Conservation (phyloP, 2,329 filamentous ascomycete genomes). For the Sclerotinia trifoliorum region DNA sequence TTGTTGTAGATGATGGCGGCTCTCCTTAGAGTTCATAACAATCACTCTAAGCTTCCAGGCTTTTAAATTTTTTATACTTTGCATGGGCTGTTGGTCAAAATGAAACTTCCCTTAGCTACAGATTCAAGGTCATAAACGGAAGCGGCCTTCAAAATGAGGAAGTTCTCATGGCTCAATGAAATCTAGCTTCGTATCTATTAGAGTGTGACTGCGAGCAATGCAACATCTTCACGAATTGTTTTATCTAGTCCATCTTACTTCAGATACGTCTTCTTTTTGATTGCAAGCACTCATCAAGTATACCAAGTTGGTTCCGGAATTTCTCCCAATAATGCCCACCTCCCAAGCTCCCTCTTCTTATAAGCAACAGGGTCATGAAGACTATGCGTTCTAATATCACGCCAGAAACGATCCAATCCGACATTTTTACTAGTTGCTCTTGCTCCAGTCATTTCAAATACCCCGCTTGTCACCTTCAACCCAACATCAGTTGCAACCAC, state of each 20-base stretch:
- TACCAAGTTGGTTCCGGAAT: constrained; percentile 61
- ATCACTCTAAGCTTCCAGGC: too few species aligned
- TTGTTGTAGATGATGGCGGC: neutral
- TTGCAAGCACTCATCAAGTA: constrained; percentile 40
- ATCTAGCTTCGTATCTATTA: too few species aligned
- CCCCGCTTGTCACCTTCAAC: constrained; percentile 56
- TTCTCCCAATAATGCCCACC: constrained; percentile 52
- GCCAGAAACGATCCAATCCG: constrained; percentile 64
- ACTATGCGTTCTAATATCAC: constrained; percentile 64
- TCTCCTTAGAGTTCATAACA: neutral
- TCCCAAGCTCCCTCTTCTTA: constrained; percentile 62
- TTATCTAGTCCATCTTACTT: neutral
- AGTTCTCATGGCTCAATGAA: neutral
- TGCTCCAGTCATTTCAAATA: constrained; percentile 64
- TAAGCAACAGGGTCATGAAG: constrained; percentile 67
- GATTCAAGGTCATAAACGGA: neutral
- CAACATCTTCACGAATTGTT: neutral
- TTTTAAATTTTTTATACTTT: too few species aligned
- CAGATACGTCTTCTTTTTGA: too few species aligned
- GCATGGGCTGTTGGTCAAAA: neutral
- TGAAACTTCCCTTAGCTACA: neutral
- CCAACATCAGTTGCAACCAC: constrained; percentile 61
- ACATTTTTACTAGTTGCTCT: constrained; percentile 57
- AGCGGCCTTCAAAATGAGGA: neutral
- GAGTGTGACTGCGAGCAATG: too few species aligned